These are phyloP conservation scores for Populus nigra DNA, from an alignment of 345 rosid species.

Conservation along the genomic window DNA sequence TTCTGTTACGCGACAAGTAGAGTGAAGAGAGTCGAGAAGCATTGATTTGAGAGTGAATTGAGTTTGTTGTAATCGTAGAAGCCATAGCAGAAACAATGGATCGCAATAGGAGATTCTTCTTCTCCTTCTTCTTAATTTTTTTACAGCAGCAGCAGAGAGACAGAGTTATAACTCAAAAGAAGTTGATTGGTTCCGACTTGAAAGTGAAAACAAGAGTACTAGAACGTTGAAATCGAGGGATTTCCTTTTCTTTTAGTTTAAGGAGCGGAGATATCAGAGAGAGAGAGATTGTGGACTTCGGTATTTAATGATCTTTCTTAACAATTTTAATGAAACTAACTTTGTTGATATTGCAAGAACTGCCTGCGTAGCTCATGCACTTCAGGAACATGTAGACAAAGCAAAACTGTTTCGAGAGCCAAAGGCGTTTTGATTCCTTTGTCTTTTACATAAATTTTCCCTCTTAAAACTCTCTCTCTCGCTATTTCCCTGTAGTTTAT, in stretches of 20 bases:
- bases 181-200: background rate
- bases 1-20: conserved; percentile 20
- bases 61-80: conserved; percentile 18
- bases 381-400: conserved; percentile 1
- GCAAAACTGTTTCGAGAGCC: too few relatives aligned
- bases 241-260: background rate
- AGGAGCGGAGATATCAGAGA: conserved; percentile 20
- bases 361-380: background rate
- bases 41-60: conserved; percentile 22
- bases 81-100: conserved; percentile 28
- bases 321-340: too few relatives aligned
- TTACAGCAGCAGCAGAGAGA: too few relatives aligned
- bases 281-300: background rate
- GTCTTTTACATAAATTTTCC: conserved; percentile 12
- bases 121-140: too few relatives aligned
- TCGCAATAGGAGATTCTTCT: too few relatives aligned
- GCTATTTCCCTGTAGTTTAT: too few relatives aligned
- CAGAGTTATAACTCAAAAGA: too few relatives aligned
- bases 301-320: background rate
- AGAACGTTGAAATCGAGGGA: conserved; percentile 20
- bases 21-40: conserved; percentile 33
- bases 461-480: too few relatives aligned
- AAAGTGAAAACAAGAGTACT: too few relatives aligned
- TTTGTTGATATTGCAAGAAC: background rate
- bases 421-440: conserved; percentile 8